Conservation (phyloP, 2,329 filamentous ascomycete genomes). For the Ambrosiella xylebori region DNA sequence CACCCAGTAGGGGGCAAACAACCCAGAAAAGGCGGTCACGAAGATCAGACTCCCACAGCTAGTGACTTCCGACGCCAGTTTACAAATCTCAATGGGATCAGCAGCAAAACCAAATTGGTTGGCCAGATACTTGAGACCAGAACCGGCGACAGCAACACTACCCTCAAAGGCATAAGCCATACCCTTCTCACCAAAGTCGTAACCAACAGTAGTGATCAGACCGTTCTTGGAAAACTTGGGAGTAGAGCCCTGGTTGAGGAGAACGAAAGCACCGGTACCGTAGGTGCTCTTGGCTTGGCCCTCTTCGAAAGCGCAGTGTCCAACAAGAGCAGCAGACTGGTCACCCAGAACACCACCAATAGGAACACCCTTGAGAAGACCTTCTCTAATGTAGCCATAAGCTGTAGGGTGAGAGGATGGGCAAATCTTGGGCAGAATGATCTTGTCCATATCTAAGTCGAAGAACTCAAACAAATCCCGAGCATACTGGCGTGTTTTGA, state of each 20-base stretch:
- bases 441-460: conserved; percentile 47
- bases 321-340: conserved; percentile 71
- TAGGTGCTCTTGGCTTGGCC: conserved; percentile 85
- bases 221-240: conserved; percentile 75
- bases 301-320: conserved; percentile 66
- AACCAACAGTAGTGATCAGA: conserved; percentile 71
- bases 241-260: conserved; percentile 74
- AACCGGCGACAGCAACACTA: conserved; percentile 66
- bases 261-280: conserved; percentile 73
- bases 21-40: conserved; percentile 77
- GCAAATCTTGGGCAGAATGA: conserved; percentile 67
- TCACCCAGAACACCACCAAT: conserved; percentile 80
- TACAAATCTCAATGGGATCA: conserved; percentile 31
- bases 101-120: conserved; percentile 46
- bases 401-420: conserved; percentile 58
- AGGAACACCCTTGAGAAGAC: conserved; percentile 48
- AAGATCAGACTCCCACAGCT: conserved; percentile 75
- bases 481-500: conserved; percentile 65
- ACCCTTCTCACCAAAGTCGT: conserved; percentile 49
- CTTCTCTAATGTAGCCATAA: conserved; percentile 51
- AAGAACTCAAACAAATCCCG: conserved; percentile 64
- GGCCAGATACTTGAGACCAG: conserved; percentile 58
- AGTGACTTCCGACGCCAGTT: conserved; percentile 31
- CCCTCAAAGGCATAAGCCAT: conserved; percentile 67
- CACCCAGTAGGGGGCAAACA: conserved; percentile 91